These are phyloP conservation scores for Colletotrichum spaethianum DNA, from an alignment of 2,329 filamentous ascomycete species.

Conservation along the genomic window DNA sequence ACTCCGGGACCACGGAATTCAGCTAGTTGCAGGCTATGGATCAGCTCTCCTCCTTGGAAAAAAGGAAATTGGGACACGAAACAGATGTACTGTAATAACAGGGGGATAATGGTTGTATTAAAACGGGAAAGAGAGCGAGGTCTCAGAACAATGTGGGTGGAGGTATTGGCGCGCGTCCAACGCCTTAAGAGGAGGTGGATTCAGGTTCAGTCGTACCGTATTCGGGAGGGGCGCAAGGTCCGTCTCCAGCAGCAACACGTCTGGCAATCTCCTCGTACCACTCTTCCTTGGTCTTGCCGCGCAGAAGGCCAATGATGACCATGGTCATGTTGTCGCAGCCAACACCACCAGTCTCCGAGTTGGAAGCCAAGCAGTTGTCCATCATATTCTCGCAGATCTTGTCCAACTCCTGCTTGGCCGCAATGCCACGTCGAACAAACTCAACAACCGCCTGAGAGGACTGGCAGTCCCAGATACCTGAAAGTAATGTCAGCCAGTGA, in stretches of 20 bases:
- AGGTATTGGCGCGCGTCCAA: slow-evolving; percentile 36
- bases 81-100: slow-evolving; percentile 32
- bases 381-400: slow-evolving; percentile 99
- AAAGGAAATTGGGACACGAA: slow-evolving; percentile 24
- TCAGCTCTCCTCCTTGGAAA: slow-evolving; percentile 42
- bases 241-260: slow-evolving; percentile 95
- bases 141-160: slow-evolving; percentile 32
- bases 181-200: slow-evolving; percentile 42
- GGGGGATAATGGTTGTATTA: slow-evolving; percentile 37
- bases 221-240: slow-evolving; percentile 98
- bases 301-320: slow-evolving; percentile 88
- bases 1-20: slow-evolving; percentile 88
- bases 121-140: slow-evolving; percentile 34
- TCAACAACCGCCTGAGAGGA: slow-evolving; percentile 98
- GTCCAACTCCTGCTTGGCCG: slow-evolving; percentile 93
- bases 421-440: slow-evolving; percentile 96
- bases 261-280: slow-evolving; percentile 98
- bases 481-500: slow-evolving; percentile 29
- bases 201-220: slow-evolving; percentile 82
- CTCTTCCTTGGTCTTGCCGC: slow-evolving; percentile 94
- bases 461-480: slow-evolving; percentile 99
- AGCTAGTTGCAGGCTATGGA: slow-evolving; percentile 63
- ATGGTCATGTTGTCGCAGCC: slow-evolving; percentile 99
- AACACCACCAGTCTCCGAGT: slow-evolving; percentile 97
- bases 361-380: slow-evolving; percentile 98